Base-by-base conservation (phyloP, 2,329 filamentous ascomycete species). In the Periconia digitata region DNA sequence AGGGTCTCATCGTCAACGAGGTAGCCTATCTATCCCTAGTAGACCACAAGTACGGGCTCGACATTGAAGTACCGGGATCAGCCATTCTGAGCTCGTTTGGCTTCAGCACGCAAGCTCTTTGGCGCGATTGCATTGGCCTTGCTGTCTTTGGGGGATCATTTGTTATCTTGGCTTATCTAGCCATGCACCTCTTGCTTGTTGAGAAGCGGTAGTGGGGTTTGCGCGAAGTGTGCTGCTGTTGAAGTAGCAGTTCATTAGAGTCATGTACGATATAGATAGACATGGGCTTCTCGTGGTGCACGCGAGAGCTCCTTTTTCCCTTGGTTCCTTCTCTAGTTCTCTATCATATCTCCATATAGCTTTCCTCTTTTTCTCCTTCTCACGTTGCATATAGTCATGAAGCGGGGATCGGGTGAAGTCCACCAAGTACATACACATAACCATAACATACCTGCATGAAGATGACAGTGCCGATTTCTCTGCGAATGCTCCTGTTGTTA, bases 1-100 rank as follows among this genome's bases (percentile, higher is more conserved):
- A 99, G 77, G 89, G 90, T 2, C 81, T 99, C 13, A 95, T 97
- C 54, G 94, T 99, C 60, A 99, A 97, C 66, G 94, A 99, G 75
- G 95, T 96, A 40, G 85, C 90, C 21, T 90, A 90, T 62, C 78
- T 99, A 37, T 92, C 89, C 0, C 81, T 99, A 21, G 84, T 95
- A 36, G 94, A 99, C 70, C 87, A 94, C 72, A 95, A 97, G 73
- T 96, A 96, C 51, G 94, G 94, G 6, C 82, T 99, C 5, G 91
- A 97, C 64, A 99, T 99, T 54, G 92, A 94, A 44, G 91, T 99
- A 0, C 94, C 94, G 0, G 94, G 94, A 27, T 91, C 92, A 1
- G 90, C 91, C 0, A 99, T 99, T 58, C 75, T 99, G 46, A 95
- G 89, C 71, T 90, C 89, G 0, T 99, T 99, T 70, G 94, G 94